phyloP scores from a whole-genome alignment of 1,284 basidiomycete genomes.

The Anthracocystis setariae region DNA sequence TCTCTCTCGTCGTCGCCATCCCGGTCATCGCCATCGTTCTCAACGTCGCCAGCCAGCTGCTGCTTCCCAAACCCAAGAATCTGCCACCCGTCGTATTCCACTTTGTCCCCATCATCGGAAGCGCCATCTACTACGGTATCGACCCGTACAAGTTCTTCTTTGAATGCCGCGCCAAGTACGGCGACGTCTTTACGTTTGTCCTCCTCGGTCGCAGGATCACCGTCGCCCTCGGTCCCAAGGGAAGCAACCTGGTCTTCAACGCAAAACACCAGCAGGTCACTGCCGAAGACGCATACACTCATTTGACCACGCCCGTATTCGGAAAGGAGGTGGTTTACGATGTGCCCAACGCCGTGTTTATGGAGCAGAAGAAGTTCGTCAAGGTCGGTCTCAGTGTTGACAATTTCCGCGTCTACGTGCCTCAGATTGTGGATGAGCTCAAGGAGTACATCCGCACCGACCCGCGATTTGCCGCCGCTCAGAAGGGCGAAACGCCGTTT shows the following conservation, averaged over 20 bases:
- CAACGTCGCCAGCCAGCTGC: slow-evolving; percentile 72
- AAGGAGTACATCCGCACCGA: slow-evolving; percentile 65
- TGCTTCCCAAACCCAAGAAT: slow-evolving; percentile 50
- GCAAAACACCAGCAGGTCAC: slow-evolving; percentile 91
- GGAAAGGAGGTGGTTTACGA: slow-evolving; percentile 98
- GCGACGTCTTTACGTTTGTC: slow-evolving; percentile 81
- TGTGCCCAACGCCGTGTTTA: slow-evolving; percentile 92
- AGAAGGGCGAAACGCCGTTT: slow-evolving; percentile 24
- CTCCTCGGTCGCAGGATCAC: slow-evolving; percentile 89
- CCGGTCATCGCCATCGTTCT: slow-evolving; percentile 69
- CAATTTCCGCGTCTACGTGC: slow-evolving; percentile 89
- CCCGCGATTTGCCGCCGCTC: slow-evolving; percentile 73
- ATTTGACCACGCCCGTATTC: slow-evolving; percentile 72
- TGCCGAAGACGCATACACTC: slow-evolving; percentile 94
- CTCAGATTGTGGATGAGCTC: slow-evolving; percentile 79
- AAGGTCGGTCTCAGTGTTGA: slow-evolving; percentile 87
- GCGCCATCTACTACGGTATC: slow-evolving; percentile 78
- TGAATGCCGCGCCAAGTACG: slow-evolving; percentile 79
- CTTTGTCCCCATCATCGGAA: slow-evolving; percentile 79
- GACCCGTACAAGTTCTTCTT: slow-evolving; percentile 82
- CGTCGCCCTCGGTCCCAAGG: slow-evolving; percentile 88
- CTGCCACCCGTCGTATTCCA: slow-evolving; percentile 82
- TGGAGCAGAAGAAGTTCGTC: slow-evolving; percentile 98
- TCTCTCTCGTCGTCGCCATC: slow-evolving; percentile 20
- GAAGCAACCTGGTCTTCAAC: slow-evolving; percentile 93